Percentiles rank a stretch among this genome's conserved stretches.
phyloP scores from a whole-genome alignment of 2,329 filamentous ascomycete species.

The Hymenoscyphus fraxineus region DNA sequence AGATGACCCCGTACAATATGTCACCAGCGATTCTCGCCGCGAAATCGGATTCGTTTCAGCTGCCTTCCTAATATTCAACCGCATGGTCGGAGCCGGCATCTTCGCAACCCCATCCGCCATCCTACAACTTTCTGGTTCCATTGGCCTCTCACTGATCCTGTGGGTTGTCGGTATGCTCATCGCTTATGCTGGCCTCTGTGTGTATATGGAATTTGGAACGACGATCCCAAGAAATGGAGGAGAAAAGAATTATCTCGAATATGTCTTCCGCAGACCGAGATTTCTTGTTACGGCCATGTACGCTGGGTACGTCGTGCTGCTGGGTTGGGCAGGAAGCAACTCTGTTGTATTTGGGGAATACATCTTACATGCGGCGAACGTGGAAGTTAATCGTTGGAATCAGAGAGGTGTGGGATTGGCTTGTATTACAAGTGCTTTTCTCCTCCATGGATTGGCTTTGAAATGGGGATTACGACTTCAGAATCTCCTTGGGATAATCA shows the following conservation, averaged over 20 bases:
- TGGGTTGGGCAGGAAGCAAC: slow-evolving; percentile 64
- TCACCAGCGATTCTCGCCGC: slow-evolving; percentile 36
- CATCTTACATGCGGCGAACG: slow-evolving; percentile 60
- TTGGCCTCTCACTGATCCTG: slow-evolving; percentile 59
- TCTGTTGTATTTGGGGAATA: slow-evolving; percentile 69
- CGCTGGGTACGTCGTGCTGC: slow-evolving; percentile 57
- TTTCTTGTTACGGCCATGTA: slow-evolving; percentile 61
- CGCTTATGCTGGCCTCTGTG: slow-evolving; percentile 57
- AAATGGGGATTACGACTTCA: slow-evolving; percentile 66
- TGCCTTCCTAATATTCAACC: slow-evolving; percentile 59
- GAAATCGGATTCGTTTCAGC: slow-evolving; percentile 55
- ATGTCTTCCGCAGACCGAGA: slow-evolving; percentile 55
- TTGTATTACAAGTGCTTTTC: slow-evolving; percentile 60
- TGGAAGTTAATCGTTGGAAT: slow-evolving; percentile 63
- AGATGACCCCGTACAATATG: slow-evolving; percentile 8
- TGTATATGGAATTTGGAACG: slow-evolving; percentile 64
- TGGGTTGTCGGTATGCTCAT: slow-evolving; percentile 62
- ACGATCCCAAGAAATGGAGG: slow-evolving; percentile 62
- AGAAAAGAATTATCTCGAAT: slow-evolving; percentile 66
- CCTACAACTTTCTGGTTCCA: slow-evolving; percentile 52
- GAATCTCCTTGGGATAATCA: slow-evolving; percentile 62
- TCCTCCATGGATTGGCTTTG: slow-evolving; percentile 60
- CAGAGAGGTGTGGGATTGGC: slow-evolving; percentile 63
- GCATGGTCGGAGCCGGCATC: slow-evolving; percentile 64
- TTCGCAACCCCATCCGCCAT: slow-evolving; percentile 61